Percentiles rank a stretch among this genome's conserved stretches.
Conservation (phyloP, 1,284 basidiomycete genomes). For the Xanthoconium separans region DNA sequence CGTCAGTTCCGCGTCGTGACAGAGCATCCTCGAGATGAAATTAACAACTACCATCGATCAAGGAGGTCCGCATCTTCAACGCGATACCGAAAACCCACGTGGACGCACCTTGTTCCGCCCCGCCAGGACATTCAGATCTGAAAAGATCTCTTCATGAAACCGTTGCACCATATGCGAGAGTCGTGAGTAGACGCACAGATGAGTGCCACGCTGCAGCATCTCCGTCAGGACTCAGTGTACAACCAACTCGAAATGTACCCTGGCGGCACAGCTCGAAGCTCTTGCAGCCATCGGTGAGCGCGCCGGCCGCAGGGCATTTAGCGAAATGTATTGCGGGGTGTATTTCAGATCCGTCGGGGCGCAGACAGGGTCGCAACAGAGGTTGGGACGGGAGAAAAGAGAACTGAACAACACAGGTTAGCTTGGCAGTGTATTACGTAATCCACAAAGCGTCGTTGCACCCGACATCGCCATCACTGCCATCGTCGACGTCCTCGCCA, state of each 20-base stretch:
- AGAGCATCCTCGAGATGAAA: conserved; percentile 61
- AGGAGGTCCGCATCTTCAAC: background rate
- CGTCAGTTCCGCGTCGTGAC: conserved; percentile 58
- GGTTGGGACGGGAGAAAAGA: no score
- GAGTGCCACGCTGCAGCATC: conserved; percentile 59
- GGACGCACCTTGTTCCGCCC: conserved; percentile 68
- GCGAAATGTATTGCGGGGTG: conserved; percentile 87
- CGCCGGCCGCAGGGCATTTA: conserved; percentile 75
- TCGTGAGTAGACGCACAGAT: conserved; percentile 69
- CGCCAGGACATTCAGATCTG: conserved; percentile 64
- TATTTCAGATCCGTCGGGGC: conserved; percentile 72
- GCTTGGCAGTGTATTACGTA: no score
- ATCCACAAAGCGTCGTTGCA: no score
- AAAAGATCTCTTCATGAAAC: conserved; percentile 77
- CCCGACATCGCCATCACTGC: no score
- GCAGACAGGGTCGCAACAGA: no score
- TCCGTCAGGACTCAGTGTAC: conserved; percentile 2
- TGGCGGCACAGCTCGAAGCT: conserved; percentile 50
- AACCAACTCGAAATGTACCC: background rate
- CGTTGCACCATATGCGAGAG: conserved; percentile 67
- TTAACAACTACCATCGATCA: conserved; percentile 44
- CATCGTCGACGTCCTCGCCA: no score
- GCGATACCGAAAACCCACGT: background rate
- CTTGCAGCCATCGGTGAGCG: conserved; percentile 80
- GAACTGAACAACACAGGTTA: no score